phyloP scores from a whole-genome alignment of 2,329 filamentous ascomycete genomes.

The Claviceps sorghi region DNA sequence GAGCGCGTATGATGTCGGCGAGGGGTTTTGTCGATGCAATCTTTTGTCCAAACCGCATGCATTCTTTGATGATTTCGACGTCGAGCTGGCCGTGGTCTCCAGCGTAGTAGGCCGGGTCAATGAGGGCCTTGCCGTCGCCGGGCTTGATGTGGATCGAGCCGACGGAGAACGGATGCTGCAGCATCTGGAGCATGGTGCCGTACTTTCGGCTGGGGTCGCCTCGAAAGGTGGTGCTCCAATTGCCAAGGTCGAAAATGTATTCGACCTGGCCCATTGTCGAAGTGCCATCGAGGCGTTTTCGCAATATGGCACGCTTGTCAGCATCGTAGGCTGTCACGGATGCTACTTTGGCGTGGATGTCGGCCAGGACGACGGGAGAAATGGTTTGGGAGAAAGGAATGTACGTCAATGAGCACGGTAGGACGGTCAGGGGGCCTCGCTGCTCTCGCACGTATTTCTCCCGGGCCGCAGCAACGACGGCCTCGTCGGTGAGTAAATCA shows the following conservation, averaged over 20 bases:
- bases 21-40: slow-evolving; percentile 24
- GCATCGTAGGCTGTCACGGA: slow-evolving; percentile 9
- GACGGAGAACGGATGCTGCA: slow-evolving; percentile 36
- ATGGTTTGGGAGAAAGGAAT: slow-evolving; percentile 24
- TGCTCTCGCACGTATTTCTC: slow-evolving; percentile 17
- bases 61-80: slow-evolving; percentile 26
- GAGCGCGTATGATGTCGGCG: slow-evolving; percentile 20
- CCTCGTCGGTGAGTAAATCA: slow-evolving; percentile 20
- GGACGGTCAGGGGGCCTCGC: slow-evolving; percentile 23
- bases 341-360: slow-evolving; percentile 10
- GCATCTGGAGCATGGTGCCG: slow-evolving; percentile 31
- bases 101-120: slow-evolving; percentile 28
- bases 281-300: slow-evolving; percentile 17
- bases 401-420: slow-evolving; percentile 28
- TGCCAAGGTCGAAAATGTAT: slow-evolving; percentile 33
- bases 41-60: slow-evolving; percentile 23
- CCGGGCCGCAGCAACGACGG: slow-evolving; percentile 16
- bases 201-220: slow-evolving; percentile 26
- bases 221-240: slow-evolving; percentile 27
- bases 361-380: slow-evolving; percentile 10
- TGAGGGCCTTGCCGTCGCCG: slow-evolving; percentile 14
- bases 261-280: slow-evolving; percentile 29
- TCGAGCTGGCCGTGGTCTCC: slow-evolving; percentile 26
- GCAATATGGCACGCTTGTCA: slow-evolving; percentile 16
- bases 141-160: slow-evolving; percentile 31